phyloP scores from a whole-genome alignment of 805 yeast species.

The Ogataea glucozyma region DNA sequence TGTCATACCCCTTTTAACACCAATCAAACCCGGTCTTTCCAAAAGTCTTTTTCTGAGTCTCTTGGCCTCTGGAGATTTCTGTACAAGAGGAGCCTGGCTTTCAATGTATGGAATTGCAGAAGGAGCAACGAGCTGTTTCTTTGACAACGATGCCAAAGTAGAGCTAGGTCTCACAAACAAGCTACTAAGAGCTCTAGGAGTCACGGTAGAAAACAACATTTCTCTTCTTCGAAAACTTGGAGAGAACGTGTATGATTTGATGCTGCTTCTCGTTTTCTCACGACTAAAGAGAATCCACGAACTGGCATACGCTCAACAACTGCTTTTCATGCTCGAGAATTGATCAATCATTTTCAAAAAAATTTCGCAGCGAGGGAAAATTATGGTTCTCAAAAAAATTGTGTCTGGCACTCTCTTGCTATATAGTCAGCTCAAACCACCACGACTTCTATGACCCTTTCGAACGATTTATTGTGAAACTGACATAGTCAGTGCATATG shows the following conservation, averaged over 20 bases:
- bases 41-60: slow-evolving; percentile 73
- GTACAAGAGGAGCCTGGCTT: slow-evolving; percentile 51
- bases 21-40: slow-evolving; percentile 79
- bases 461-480: no score
- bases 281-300: no score
- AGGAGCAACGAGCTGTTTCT: slow-evolving; percentile 41
- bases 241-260: no score
- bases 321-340: no score
- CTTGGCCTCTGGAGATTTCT: slow-evolving; percentile 68
- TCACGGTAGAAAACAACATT: slow-evolving; percentile 2
- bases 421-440: no score
- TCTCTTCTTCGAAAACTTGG: not conserved
- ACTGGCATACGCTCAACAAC: no score
- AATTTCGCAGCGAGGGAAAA: slow-evolving; percentile 4
- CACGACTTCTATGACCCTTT: no score
- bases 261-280: no score
- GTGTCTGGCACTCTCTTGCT: slow-evolving; percentile 2
- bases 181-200: slow-evolving; percentile 3
- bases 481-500: not conserved
- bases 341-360: slow-evolving; percentile 2
- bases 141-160: slow-evolving; percentile 32
- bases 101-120: slow-evolving; percentile 50
- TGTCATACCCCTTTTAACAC: slow-evolving; percentile 87
- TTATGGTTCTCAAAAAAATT: not conserved
- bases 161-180: slow-evolving; percentile 35